Evolutionary conservation across 345 rosid species (phyloP).

Genomic region (Eucalyptus virginea): DNA sequence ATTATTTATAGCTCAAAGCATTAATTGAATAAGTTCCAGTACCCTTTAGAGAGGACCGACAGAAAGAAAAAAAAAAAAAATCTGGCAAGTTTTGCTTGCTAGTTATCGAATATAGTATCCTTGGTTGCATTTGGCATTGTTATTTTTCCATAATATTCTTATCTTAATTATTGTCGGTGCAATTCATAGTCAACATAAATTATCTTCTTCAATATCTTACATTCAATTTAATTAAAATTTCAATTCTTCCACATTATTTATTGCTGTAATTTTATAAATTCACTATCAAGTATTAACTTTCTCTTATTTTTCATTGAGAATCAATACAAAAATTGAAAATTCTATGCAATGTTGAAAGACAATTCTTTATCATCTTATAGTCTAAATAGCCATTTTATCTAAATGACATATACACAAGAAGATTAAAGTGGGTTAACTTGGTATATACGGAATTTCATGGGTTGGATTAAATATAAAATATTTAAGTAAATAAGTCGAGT

Average conservation of each 20-base stretch:
- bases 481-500: not conserved
- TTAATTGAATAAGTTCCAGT: not conserved
- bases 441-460: accelerated
- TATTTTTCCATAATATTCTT: not conserved
- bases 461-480: not conserved
- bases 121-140: not conserved
- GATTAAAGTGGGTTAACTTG: not conserved
- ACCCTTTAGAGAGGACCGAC: too few species aligned
- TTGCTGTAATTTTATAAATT: not conserved
- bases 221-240: not conserved
- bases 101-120: not conserved
- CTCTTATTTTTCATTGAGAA: not conserved
- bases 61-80: too few species aligned
- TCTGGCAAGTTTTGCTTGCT: not conserved
- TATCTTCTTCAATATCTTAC: not conserved
- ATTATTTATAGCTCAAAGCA: not conserved
- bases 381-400: not conserved
- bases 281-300: not conserved
- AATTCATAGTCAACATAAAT: not conserved
- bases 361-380: not conserved
- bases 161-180: accelerated
- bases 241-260: not conserved
- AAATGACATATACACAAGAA: not conserved
- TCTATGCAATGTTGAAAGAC: not conserved
- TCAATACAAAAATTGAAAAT: not conserved